Evolutionary conservation across 768 basidiomycete genomes (phyloP), one percentile per base, ranked within the genome.

Genomic region (Phanerochaete sordida): DNA sequence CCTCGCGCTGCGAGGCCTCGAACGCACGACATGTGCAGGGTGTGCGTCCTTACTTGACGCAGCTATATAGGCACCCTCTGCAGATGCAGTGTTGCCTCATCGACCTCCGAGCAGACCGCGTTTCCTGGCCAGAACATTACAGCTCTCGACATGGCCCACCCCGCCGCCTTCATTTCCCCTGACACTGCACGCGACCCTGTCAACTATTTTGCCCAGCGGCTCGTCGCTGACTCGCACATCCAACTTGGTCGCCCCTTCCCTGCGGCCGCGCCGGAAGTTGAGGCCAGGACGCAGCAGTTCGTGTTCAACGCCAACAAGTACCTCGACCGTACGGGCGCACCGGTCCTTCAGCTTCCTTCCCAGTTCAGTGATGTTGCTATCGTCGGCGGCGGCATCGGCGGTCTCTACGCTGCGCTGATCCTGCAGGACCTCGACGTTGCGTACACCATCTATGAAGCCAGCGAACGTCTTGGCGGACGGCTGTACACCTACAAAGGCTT

Each of bases 341-440:
- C 33, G 1, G 24, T 52, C 13, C 51, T 30, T 35, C 31, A 6
- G 31, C 51, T 16, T 37, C 13, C 33, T 43, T 23, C n/a, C 7
- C 9, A 4, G 3, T 15, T 43, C 23, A 21, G 23, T 3, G 53
- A 47, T 21, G 21, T 57, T 28, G 56, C 27, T 1, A 57, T 57
- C 46, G 35, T 57, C 9, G 56, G 56, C 27, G 56, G 43, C 19
- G 56, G 56, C 2, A 47, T 57, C 15, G 56, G 44, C 15, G 56
- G 56, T 7, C 43, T 57, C 24, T 57, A 46, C 28, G 56, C 56
- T 24, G 56, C 44, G 21, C 44, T 45, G 56, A 23, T 57, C 2
- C 46, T 57, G 1, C 28, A 57, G 23, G 28, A 46, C 15, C n/a
- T 3, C 7, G 44, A 43, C 21, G 30, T 57, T n/a, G 23, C 23